phyloP scores from a whole-genome alignment of 1,284 basidiomycete species.

The Pseudozyma sp. region DNA sequence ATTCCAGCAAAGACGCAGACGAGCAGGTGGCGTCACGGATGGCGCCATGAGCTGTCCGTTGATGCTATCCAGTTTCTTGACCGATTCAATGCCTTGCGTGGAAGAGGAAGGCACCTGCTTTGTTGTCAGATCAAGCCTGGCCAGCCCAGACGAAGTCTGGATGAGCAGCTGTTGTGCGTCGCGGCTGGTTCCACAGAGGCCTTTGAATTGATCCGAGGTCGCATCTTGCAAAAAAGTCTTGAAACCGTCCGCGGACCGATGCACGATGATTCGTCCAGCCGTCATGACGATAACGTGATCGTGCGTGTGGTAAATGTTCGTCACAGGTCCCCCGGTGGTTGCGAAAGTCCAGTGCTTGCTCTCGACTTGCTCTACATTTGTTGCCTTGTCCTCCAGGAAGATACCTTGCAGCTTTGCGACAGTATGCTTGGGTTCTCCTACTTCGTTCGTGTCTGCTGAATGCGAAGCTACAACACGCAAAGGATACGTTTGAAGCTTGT shows the following conservation, averaged over 20 bases:
- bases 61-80: not conserved
- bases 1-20: conserved; percentile 30
- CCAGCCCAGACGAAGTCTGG: conserved; percentile 11
- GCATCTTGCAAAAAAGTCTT: conserved; percentile 8
- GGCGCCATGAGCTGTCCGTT: not conserved
- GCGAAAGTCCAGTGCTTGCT: conserved; percentile 11
- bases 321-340: conserved; percentile 1
- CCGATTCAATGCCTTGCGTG: conserved; percentile 2
- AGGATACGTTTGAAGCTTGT: conserved; percentile 13
- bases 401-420: conserved; percentile 5
- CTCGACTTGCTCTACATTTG: not conserved
- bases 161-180: conserved; percentile 20
- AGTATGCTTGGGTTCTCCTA: not conserved
- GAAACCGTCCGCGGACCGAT: conserved; percentile 1
- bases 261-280: conserved; percentile 1
- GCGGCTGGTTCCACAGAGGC: conserved; percentile 21
- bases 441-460: not conserved
- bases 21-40: not conserved
- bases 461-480: conserved; percentile 4
- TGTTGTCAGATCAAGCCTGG: conserved; percentile 11
- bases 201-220: conserved; percentile 1
- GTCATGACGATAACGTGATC: conserved; percentile 10
- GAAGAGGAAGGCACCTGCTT: not conserved
- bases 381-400: not conserved
- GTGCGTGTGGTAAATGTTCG: conserved; percentile 1